Conservation (phyloP, 1,284 basidiomycete genomes). For the Rhizoctonia solani region DNA sequence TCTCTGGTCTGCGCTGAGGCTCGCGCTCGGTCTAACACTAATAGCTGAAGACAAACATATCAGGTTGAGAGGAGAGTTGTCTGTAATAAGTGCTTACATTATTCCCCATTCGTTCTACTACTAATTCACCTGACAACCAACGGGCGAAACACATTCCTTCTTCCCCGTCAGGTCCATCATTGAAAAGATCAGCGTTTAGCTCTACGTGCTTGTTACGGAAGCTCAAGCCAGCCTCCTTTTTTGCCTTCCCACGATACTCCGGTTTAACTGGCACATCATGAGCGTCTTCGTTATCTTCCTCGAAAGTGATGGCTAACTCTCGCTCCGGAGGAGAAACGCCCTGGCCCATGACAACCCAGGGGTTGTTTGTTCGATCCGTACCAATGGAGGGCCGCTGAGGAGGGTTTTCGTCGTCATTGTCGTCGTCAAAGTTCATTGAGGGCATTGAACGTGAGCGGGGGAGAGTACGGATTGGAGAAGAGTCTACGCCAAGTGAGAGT, state of each 20-base stretch:
- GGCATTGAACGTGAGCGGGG: conserved; percentile 5
- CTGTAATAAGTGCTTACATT: neutral
- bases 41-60: neutral
- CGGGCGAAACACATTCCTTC: conserved; percentile 24
- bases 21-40: conserved; percentile 13
- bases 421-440: neutral
- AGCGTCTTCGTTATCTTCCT: conserved; percentile 1
- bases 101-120: conserved; percentile 19
- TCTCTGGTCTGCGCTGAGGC: conserved; percentile 1
- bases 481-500: conserved; percentile 2
- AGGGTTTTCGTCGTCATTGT: conserved; percentile 9
- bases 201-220: conserved; percentile 8
- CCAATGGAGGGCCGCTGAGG: conserved; percentile 14
- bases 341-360: conserved; percentile 22
- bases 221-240: conserved; percentile 7
- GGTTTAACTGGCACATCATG: neutral
- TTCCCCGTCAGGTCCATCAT: conserved; percentile 29
- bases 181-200: conserved; percentile 14
- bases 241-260: conserved; percentile 1
- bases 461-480: conserved; percentile 8
- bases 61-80: neutral
- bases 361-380: conserved; percentile 17
- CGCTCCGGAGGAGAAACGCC: conserved; percentile 24
- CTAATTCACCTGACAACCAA: conserved; percentile 24
- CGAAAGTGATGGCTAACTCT: neutral